Evolutionary conservation across 2,329 filamentous ascomycete species (phyloP).

Genomic region (Exophiala dermatitidis): DNA sequence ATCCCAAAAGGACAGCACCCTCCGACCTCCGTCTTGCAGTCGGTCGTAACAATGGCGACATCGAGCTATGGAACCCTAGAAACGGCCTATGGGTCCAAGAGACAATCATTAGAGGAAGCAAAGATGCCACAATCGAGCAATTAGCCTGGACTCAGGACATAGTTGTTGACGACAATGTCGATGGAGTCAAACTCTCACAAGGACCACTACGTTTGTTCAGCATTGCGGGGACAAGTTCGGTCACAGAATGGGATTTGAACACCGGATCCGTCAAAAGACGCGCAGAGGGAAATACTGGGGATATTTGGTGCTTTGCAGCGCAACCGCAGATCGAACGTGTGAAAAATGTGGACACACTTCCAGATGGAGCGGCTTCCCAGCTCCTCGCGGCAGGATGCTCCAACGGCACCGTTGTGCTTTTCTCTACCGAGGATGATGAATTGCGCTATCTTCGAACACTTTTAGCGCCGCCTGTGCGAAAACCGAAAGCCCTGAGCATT

Average conservation of each 20-base stretch:
- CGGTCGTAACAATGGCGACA: constrained; percentile 87
- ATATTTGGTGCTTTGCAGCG: constrained; percentile 92
- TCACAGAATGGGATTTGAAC: constrained; percentile 91
- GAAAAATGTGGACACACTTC: constrained; percentile 29
- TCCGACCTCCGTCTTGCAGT: constrained; percentile 68
- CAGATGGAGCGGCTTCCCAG: constrained; percentile 42
- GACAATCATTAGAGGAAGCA: constrained; percentile 71
- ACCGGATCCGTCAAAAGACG: constrained; percentile 70
- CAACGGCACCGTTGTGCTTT: constrained; percentile 79
- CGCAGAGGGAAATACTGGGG: constrained; percentile 85
- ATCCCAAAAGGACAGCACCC: constrained; percentile 46
- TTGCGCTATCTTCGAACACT: constrained; percentile 72
- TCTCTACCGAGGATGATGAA: constrained; percentile 78
- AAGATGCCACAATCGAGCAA: constrained; percentile 80
- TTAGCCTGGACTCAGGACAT: constrained; percentile 87
- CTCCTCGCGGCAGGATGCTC: constrained; percentile 83
- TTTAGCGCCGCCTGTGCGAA: constrained; percentile 69
- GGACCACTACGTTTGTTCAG: constrained; percentile 86
- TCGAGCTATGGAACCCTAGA: constrained; percentile 93
- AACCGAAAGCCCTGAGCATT: constrained; percentile 82
- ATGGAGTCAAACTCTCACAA: constrained; percentile 51
- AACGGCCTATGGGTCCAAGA: constrained; percentile 82
- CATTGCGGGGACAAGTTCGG: constrained; percentile 83
- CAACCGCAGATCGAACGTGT: constrained; percentile 57
- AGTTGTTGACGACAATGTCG: constrained; percentile 56